Evolutionary conservation across 129 eudicot species (phyloP), one percentile per base, ranked within the genome.

Genomic region (Flaveria robusta): DNA sequence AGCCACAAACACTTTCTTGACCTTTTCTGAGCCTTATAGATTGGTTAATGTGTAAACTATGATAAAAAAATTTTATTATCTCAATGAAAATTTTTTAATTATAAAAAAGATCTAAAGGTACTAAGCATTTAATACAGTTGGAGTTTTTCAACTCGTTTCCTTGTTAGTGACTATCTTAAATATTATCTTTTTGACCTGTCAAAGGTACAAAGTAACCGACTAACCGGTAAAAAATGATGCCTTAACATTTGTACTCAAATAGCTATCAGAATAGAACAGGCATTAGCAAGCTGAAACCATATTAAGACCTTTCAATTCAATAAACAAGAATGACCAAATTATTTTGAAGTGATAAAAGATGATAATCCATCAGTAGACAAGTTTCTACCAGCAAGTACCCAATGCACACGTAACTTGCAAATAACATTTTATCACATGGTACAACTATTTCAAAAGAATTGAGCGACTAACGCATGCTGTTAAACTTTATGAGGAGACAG

Each of bases 1-100:
- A 69, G 20, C 74, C 60, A 27, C 26, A 46, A 47, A 69, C 43
- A 69, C 7, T 15, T 68, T 41, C 34, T 68, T 42, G 58, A 16
- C 51, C 51, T 46, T 24, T 68, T 22, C 7, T 11, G 31, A 39
- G 52, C 22, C 42, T 70, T 13, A n/a, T 49, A 15, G 3, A 8
- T 49, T 49, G 22, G 34, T 24, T n/a, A 46, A 26, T 10, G 16
- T 18, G 60, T 51, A n/a, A 19, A 19, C 24, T 18, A 70, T 51
- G 41, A 70, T 27, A 13, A 15, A 23, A 54, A 54, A 2, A 54
- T 7, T 5, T 8, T 54, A 54, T 54, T 7, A 54, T 54, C 24
- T 8, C 60, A 54, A n/a, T n/a, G 19, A 52, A n/a, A 18, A 52
- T 52, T 23, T 18, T 18, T 19, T 52, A 4, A 6, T 16, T 52